Evolutionary conservation across 352 stramenopile species (phyloP), one percentile per base, ranked within the genome.

Genomic region (Phytophthora kernoviae): DNA sequence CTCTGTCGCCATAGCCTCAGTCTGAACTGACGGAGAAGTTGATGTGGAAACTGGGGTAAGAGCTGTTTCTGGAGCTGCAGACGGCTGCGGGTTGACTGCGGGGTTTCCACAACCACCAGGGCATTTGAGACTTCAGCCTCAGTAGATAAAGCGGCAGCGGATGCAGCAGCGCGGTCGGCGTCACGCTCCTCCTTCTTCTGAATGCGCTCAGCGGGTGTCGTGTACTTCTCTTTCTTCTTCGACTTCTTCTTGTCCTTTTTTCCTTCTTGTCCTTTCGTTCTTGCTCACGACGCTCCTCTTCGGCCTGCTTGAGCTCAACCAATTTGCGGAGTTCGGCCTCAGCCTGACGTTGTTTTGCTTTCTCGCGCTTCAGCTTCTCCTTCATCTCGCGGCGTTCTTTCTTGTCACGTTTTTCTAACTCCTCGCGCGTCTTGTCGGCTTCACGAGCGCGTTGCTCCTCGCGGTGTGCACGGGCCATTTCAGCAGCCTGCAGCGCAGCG

Each of bases 221-320:
- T 86, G 66, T 86, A 88, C 71, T 88, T 88, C 20, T 79, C 68
- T 51, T 78, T 78, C 52, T 77, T 77, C 22, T 77, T 76, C n/a
- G 47, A 44, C 59, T 84, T 85, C 27, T 77, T 82, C 53, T 76
- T 80, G 10, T 76, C 61, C 39, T 77, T 73, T 37, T 56, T 70
- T 74, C 61, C 37, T 74, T 67, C 39, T 74, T 71, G 21, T 75
- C 65, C 52, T 63, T 70, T 30, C 39, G 48, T 40, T 85, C 61
- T 20, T 65, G 63, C 36, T 73, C 62, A 1, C 64, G 68, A 22
- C 68, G 67, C 46, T 77, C 68, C 42, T 79, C 64, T 37, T 83
- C 70, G 1, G 60, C 62, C 54, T 80, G 71, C 33, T 83, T 78
- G 18, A 72, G 43, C 33, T 79, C 65, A 18, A 74, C 54, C 39